Conservation (phyloP, 345 rosid genomes). For the Turnera subulata region DNA sequence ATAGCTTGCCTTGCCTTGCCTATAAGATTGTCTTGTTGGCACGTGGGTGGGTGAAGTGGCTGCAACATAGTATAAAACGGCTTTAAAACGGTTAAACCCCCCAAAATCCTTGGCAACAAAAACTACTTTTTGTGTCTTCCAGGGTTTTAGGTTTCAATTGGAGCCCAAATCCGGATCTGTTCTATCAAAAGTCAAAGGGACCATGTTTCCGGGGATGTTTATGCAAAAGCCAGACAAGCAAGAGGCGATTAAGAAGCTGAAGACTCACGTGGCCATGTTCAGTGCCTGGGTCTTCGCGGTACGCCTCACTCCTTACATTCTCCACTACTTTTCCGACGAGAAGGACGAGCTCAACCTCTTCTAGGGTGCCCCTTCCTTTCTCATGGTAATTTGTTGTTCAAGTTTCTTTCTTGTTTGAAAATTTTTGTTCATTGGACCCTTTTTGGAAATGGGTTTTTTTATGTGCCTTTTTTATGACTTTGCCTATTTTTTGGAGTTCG, state of each 20-base stretch:
- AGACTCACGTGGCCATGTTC: constrained; percentile 50
- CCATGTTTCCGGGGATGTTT: constrained; percentile 86
- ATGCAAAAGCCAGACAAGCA: constrained; percentile 80
- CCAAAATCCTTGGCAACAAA: neutral
- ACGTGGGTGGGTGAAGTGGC: too few species aligned
- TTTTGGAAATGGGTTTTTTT: too few species aligned
- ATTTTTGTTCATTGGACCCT: too few species aligned
- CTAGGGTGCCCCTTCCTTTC: constrained; percentile 26
- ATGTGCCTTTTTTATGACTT: too few species aligned
- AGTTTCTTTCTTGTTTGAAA: too few species aligned
- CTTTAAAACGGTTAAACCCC: neutral
- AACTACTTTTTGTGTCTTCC: neutral
- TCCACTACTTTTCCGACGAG: constrained; percentile 48
- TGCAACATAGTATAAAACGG: neutral
- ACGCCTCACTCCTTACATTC: constrained; percentile 68
- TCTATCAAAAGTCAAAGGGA: neutral
- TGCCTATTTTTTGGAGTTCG: too few species aligned
- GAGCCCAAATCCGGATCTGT: neutral
- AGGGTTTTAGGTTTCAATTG: neutral
- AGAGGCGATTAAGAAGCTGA: too few species aligned
- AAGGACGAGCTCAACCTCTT: constrained; percentile 65
- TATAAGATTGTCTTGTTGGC: too few species aligned
- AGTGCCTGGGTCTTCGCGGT: constrained; percentile 54
- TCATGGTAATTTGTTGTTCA: too few species aligned
- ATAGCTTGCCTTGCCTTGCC: too few species aligned